phyloP scores from a whole-genome alignment of 106 monocot species.

The Vanilla planifolia region DNA sequence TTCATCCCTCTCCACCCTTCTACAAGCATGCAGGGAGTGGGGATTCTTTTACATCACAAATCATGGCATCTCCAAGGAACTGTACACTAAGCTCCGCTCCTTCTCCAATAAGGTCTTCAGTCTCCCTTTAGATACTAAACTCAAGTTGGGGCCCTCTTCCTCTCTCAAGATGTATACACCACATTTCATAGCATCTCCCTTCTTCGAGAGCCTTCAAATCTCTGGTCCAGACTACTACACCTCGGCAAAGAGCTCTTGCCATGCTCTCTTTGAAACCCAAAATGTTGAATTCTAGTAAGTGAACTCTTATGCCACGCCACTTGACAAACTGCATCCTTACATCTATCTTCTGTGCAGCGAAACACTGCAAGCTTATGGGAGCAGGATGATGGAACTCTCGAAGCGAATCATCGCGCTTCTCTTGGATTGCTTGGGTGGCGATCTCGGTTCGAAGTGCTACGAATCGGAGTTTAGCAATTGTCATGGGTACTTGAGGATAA shows the following conservation, averaged over 20 bases:
- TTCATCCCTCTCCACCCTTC: slow-evolving; percentile 25
- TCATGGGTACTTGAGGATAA: slow-evolving; percentile 50
- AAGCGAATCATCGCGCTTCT: slow-evolving; percentile 21
- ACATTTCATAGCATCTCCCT: slow-evolving; percentile 53
- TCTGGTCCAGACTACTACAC: slow-evolving; percentile 36
- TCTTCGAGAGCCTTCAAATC: slow-evolving; percentile 44
- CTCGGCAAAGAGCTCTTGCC: slow-evolving; percentile 25
- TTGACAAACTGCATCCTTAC: neutral
- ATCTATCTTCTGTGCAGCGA: slow-evolving; percentile 14
- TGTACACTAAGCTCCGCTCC: slow-evolving; percentile 7
- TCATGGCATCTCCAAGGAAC: slow-evolving; percentile 46
- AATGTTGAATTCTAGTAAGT: slow-evolving; percentile 23
- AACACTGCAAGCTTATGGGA: slow-evolving; percentile 28
- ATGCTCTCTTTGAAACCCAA: slow-evolving; percentile 20
- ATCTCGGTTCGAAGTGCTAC: slow-evolving; percentile 18
- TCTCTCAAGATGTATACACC: slow-evolving; percentile 32
- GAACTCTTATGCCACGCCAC: neutral
- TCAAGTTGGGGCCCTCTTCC: slow-evolving; percentile 31
- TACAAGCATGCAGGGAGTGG: slow-evolving; percentile 37
- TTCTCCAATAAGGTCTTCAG: slow-evolving; percentile 18
- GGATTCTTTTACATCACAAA: slow-evolving; percentile 47
- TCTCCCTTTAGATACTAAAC: slow-evolving; percentile 25
- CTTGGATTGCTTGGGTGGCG: slow-evolving; percentile 27
- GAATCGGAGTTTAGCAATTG: slow-evolving; percentile 36
- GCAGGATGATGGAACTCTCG: slow-evolving; percentile 37